These are phyloP conservation scores for Debaryomyces prosopidis DNA, from an alignment of 805 yeast species.

Conservation along the genomic window DNA sequence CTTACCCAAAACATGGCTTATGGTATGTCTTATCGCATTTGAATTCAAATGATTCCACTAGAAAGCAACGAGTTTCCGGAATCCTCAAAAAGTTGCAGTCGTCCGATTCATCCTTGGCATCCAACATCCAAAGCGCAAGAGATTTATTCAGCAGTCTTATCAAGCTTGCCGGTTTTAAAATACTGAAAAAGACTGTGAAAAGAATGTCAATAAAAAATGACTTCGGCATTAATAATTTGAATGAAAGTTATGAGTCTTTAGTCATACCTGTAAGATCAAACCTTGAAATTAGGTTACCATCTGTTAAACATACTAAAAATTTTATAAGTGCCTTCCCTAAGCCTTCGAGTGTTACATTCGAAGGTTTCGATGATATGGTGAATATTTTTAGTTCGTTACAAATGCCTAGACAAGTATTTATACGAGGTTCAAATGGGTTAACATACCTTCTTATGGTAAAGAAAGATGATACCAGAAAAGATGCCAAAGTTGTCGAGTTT, in stretches of 20 bases:
- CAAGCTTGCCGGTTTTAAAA: slow-evolving; percentile 41
- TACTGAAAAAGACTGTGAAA: slow-evolving; percentile 34
- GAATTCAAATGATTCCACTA: slow-evolving; percentile 48
- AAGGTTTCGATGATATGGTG: slow-evolving; percentile 65
- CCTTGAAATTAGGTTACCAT: slow-evolving; percentile 65
- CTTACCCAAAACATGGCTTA: slow-evolving; percentile 81
- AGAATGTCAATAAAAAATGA: slow-evolving; percentile 42
- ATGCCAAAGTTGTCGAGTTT: slow-evolving; percentile 90
- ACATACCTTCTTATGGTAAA: slow-evolving; percentile 78
- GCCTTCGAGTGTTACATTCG: slow-evolving; percentile 49
- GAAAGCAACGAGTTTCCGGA: slow-evolving; percentile 27
- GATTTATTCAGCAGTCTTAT: slow-evolving; percentile 44
- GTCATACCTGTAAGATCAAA: slow-evolving; percentile 77
- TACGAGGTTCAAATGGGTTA: slow-evolving; percentile 79
- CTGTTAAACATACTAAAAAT: slow-evolving; percentile 42
- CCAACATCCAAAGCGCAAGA: slow-evolving; percentile 24
- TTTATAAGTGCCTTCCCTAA: slow-evolving; percentile 47
- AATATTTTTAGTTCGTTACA: slow-evolving; percentile 79
- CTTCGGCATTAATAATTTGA: slow-evolving; percentile 33
- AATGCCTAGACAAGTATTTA: slow-evolving; percentile 74
- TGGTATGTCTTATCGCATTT: slow-evolving; percentile 79
- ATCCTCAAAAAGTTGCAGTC: slow-evolving; percentile 20
- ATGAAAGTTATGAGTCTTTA: slow-evolving; percentile 39
- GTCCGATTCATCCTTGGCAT: slow-evolving; percentile 12
- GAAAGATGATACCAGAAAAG: slow-evolving; percentile 91